phyloP scores from a whole-genome alignment of 805 yeast genomes.

The Candida schatavii region DNA sequence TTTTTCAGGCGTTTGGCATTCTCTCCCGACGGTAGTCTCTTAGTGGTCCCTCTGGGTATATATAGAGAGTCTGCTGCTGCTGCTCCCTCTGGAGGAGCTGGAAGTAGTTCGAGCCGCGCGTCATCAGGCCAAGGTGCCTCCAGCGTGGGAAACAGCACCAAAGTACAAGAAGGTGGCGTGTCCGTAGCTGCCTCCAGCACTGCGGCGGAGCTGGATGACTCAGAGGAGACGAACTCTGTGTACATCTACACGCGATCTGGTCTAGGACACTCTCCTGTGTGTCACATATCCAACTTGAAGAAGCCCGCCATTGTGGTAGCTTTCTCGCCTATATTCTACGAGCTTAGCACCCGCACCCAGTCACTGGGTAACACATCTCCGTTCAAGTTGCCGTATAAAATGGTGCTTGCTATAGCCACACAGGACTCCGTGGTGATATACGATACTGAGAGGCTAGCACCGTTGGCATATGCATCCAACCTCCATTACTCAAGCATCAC shows the following conservation, averaged over 20 bases:
- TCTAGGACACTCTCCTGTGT: conserved; percentile 65
- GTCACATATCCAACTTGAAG: conserved; percentile 72
- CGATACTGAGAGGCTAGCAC: conserved; percentile 68
- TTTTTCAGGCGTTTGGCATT: conserved; percentile 84
- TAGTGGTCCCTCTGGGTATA: conserved; percentile 73
- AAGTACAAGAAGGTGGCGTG: background rate
- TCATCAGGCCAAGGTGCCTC: background rate
- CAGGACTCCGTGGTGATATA: conserved; percentile 79
- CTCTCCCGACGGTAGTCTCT: conserved; percentile 84
- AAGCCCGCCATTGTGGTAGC: conserved; percentile 83
- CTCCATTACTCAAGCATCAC: conserved; percentile 88
- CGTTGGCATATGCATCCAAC: conserved; percentile 72
- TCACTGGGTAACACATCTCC: conserved; percentile 10
- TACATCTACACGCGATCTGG: conserved; percentile 75
- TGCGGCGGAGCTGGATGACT: background rate
- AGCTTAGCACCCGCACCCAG: conserved; percentile 18
- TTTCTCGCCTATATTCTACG: conserved; percentile 69
- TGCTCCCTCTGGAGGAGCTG: background rate
- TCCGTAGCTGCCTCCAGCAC: background rate
- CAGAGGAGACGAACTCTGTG: conserved; percentile 62
- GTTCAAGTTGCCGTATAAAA: conserved; percentile 66
- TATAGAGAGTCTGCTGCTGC: conserved; percentile 25
- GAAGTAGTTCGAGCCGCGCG: background rate
- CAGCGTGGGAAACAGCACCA: background rate
- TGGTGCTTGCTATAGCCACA: conserved; percentile 91